Evolutionary conservation across 306 rosid species (phyloP).

Genomic region (Begonia fuchsioides): DNA sequence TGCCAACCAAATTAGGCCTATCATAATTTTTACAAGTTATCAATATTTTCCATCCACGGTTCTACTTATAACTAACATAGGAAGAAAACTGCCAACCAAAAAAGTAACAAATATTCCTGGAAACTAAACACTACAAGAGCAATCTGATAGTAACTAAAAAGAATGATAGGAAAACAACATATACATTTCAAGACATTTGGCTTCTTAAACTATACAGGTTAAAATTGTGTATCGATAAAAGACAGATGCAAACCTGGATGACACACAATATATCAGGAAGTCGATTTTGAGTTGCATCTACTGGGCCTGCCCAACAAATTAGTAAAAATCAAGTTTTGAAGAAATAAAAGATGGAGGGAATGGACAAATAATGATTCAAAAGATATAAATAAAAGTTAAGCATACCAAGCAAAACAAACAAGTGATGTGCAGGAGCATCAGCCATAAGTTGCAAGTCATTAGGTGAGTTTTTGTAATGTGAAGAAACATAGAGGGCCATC

Average conservation of each 20-base stretch:
- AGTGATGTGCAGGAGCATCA: slow-evolving; percentile 96
- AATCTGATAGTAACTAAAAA: too few species aligned
- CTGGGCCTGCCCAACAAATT: slow-evolving; percentile 55
- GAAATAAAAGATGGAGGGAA: not conserved
- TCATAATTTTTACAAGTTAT: too few species aligned
- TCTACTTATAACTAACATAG: too few species aligned
- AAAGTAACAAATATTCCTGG: too few species aligned
- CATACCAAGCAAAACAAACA: slow-evolving; percentile 89
- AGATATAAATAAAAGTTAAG: slow-evolving; percentile 7
- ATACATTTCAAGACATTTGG: too few species aligned
- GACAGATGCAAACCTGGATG: slow-evolving; percentile 56
- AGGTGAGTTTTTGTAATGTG: slow-evolving; percentile 97
- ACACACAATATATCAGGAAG: slow-evolving; percentile 98
- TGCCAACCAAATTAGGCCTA: too few species aligned
- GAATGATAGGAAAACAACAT: too few species aligned
- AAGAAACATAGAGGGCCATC: slow-evolving; percentile 95
- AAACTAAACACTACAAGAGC: too few species aligned
- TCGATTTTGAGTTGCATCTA: slow-evolving; percentile 75
- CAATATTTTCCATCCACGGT: too few species aligned
- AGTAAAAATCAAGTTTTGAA: slow-evolving; percentile 9
- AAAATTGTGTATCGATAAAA: not conserved
- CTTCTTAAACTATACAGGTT: too few species aligned
- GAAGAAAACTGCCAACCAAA: too few species aligned
- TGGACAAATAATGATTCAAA: not conserved
- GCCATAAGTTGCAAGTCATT: slow-evolving; percentile 95